Evolutionary conservation across 495 filamentous ascomycete species (phyloP), one percentile per base, ranked within the genome.

Genomic region (Xylaria grammica): DNA sequence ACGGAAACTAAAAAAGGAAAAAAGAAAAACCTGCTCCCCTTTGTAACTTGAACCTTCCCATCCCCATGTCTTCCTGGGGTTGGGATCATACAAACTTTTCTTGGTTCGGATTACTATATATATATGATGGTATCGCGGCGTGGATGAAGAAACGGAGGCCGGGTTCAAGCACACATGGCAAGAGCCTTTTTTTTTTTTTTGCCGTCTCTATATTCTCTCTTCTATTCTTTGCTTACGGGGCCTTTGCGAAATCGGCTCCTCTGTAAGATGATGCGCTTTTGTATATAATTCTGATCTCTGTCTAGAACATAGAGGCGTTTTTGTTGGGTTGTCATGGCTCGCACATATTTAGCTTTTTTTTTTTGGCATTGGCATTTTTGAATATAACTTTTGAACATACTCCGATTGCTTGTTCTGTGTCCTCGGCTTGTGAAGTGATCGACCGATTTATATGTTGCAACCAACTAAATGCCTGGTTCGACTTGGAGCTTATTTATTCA

Each of bases 231-330:
- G n/a, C n/a, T n/a, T n/a, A n/a, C n/a, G n/a, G n/a, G n/a, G n/a
- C n/a, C n/a, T n/a, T n/a, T n/a, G 38, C 29, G 9, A 10, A 1
- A 19, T 7, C 13, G 13, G 7, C 45, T 45, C 45, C 24, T 58
- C 38, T 58, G 24, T 58, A 45, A 29, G 38, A 58, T 44, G n/a
- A 19, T 38, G 17, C 6, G 3, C 13, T 58, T 58, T 44, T 58
- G 54, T 58, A 58, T 58, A 58, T 58, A 58, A 29, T 29, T 44
- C 26, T 20, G 38, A 58, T 44, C 38, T 44, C 34, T 58, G 54
- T 58, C 54, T 44, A 58, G 54, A 44, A 29, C 54, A 58, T 58
- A 58, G 54, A 58, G 54, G 54, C 54, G 54, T 58, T 57, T 42
- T 58, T 45, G 22, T 10, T 44, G 32, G 40, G 38, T 58, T 45